These are phyloP conservation scores for Paecilomyces sp. DNA, from an alignment of 2,329 filamentous ascomycete genomes.

Conservation along the genomic window DNA sequence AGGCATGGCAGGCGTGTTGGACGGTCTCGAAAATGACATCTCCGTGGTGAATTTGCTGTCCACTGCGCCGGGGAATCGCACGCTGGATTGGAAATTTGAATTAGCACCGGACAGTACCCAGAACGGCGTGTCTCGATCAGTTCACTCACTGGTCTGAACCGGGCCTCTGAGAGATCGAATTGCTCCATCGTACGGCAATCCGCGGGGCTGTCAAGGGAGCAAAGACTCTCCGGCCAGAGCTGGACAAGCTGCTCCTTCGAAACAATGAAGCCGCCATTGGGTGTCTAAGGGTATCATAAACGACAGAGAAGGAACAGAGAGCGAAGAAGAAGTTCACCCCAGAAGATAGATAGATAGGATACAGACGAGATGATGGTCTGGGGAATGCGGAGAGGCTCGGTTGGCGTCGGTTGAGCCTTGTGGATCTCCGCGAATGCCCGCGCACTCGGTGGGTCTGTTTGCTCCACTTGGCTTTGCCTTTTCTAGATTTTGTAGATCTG, in stretches of 20 bases:
- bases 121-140: neutral
- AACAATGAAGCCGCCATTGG: conserved; percentile 14
- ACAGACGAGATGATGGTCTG: neutral
- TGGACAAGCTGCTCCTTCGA: conserved; percentile 7
- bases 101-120: neutral
- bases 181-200: conserved; percentile 39
- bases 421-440: neutral
- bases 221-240: conserved; percentile 1
- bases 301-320: neutral
- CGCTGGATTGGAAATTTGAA: conserved; percentile 31
- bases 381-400: conserved; percentile 17
- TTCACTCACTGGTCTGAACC: conserved; percentile 51
- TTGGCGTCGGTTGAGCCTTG: conserved; percentile 17
- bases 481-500: neutral
- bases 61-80: conserved; percentile 82
- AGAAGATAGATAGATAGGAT: no score
- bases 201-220: conserved; percentile 4
- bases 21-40: conserved; percentile 70
- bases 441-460: neutral
- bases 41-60: conserved; percentile 84
- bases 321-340: neutral
- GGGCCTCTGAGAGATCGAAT: conserved; percentile 50
- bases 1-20: conserved; percentile 66
- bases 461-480: no score
- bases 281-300: conserved; percentile 2